A percentile compares a stretch with the other conserved stretches of the same genome.
Conservation (phyloP, 352 stramenopile genomes). For the Pythium guiyangense region DNA sequence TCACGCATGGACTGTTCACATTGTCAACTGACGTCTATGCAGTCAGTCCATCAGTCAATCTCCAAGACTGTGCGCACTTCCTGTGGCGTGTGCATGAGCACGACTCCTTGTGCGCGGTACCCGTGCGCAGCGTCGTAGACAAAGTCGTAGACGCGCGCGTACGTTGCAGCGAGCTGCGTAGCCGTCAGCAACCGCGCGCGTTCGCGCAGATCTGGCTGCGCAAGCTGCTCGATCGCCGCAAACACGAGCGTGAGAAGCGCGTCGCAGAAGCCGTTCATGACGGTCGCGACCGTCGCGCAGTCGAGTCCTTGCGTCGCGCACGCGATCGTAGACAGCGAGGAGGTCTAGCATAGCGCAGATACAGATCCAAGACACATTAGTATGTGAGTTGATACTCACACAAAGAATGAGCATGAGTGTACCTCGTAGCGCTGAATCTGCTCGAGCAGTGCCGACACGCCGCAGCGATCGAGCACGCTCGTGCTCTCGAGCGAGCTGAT, state of each 20-base stretch:
- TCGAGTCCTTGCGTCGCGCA: slow-evolving; percentile 25
- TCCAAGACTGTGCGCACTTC: slow-evolving; percentile 63
- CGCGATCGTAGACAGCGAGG: neutral
- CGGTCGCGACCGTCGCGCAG: slow-evolving; percentile 36
- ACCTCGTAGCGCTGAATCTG: slow-evolving; percentile 38
- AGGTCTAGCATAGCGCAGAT: neutral
- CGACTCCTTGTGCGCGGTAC: slow-evolving; percentile 26
- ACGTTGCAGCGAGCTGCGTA: slow-evolving; percentile 33
- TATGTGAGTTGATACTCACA: neutral
- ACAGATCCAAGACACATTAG: neutral
- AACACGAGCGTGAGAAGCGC: slow-evolving; percentile 44
- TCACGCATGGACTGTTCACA: neutral
- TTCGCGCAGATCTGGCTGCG: slow-evolving; percentile 42
- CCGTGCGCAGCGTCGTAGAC: slow-evolving; percentile 40
- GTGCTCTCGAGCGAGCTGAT: slow-evolving; percentile 44
- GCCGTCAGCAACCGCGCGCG: slow-evolving; percentile 30
- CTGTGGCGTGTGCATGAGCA: slow-evolving; percentile 52
- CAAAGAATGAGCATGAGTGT: too few species aligned
- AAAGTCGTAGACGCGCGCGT: slow-evolving; percentile 55
- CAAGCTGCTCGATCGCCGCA: slow-evolving; percentile 46
- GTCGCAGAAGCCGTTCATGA: slow-evolving; percentile 52
- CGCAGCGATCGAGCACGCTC: slow-evolving; percentile 40
- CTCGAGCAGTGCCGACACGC: slow-evolving; percentile 29
- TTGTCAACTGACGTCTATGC: neutral
- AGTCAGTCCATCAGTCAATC: slow-evolving; percentile 35